Percentiles rank a stretch among this genome's conserved stretches.
Evolutionary conservation across 2,329 filamentous ascomycete species (phyloP).

Genomic region (Neopestalotiopsis rosae): DNA sequence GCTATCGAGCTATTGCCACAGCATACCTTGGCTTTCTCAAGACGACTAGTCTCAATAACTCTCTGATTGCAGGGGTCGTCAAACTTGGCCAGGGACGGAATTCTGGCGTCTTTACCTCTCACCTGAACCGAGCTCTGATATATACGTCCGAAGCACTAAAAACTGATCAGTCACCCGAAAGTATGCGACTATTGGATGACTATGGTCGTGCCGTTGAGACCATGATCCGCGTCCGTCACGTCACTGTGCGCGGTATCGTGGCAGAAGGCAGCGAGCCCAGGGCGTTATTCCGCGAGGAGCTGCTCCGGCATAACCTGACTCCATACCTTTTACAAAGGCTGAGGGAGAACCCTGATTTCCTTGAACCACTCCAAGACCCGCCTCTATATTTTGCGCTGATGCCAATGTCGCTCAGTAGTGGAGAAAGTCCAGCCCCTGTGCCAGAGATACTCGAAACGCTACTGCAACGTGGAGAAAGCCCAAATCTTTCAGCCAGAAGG

Average conservation of each 20-base stretch:
- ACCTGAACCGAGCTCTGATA: conserved; percentile 6
- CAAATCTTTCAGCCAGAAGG: background rate
- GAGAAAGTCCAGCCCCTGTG: conserved; percentile 2
- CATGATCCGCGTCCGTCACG: background rate
- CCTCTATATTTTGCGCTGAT: background rate
- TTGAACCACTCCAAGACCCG: background rate
- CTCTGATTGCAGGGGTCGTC: background rate
- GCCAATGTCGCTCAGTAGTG: conserved; percentile 6
- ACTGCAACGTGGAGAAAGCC: background rate
- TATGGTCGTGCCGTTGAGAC: background rate
- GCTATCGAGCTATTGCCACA: background rate
- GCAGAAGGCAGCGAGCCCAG: background rate
- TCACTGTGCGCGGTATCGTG: background rate
- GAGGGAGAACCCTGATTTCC: background rate
- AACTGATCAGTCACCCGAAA: background rate
- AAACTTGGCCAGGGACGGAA: background rate
- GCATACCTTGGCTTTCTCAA: conserved; percentile 8
- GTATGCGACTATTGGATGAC: background rate
- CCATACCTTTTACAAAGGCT: background rate
- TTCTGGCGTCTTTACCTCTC: background rate
- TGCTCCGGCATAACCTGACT: conserved; percentile 1
- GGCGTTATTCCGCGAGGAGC: conserved; percentile 3
- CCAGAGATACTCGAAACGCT: background rate
- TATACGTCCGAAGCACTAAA: conserved; percentile 1
- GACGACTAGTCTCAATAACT: background rate